A percentile compares a stretch with the other conserved stretches of the same genome.
phyloP scores from a whole-genome alignment of 768 basidiomycete genomes.

The Phylloporus arenicola region DNA sequence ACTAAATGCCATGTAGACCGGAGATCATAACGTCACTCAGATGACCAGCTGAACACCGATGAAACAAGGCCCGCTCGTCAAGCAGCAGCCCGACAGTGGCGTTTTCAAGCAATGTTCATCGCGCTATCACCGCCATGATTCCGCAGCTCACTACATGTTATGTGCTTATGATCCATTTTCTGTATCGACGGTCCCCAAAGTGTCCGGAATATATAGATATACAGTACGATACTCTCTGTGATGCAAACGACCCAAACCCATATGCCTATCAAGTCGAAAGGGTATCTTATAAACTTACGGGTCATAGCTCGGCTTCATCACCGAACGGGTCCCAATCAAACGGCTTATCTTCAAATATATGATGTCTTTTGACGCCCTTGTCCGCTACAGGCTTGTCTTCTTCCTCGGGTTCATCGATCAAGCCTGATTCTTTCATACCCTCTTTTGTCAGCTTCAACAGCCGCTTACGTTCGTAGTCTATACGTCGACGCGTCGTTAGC shows the following conservation, averaged over 20 bases:
- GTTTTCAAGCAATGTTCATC: too few species aligned
- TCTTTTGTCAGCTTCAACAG: slow-evolving; percentile 26
- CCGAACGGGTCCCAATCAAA: slow-evolving; percentile 29
- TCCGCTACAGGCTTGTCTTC: slow-evolving; percentile 16
- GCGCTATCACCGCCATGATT: too few species aligned
- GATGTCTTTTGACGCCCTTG: slow-evolving; percentile 12
- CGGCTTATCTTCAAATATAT: slow-evolving; percentile 25
- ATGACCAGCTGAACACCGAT: too few species aligned
- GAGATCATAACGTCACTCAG: too few species aligned
- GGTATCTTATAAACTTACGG: background rate
- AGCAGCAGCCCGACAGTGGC: too few species aligned
- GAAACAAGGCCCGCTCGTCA: too few species aligned
- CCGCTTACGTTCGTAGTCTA: slow-evolving; percentile 28
- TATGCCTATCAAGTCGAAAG: background rate
- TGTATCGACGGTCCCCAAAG: background rate
- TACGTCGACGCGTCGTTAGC: slow-evolving; percentile 23
- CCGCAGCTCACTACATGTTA: background rate
- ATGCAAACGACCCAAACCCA: background rate
- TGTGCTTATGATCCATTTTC: too few species aligned
- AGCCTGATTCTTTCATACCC: slow-evolving; percentile 24
- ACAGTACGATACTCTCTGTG: background rate
- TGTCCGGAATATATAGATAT: slow-evolving; percentile 1
- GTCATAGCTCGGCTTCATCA: slow-evolving; percentile 23
- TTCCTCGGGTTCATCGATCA: slow-evolving; percentile 18
- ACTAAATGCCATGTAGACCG: too few species aligned